Evolutionary conservation across 2,329 filamentous ascomycete genomes (phyloP).

Genomic region (Exophiala sp.): DNA sequence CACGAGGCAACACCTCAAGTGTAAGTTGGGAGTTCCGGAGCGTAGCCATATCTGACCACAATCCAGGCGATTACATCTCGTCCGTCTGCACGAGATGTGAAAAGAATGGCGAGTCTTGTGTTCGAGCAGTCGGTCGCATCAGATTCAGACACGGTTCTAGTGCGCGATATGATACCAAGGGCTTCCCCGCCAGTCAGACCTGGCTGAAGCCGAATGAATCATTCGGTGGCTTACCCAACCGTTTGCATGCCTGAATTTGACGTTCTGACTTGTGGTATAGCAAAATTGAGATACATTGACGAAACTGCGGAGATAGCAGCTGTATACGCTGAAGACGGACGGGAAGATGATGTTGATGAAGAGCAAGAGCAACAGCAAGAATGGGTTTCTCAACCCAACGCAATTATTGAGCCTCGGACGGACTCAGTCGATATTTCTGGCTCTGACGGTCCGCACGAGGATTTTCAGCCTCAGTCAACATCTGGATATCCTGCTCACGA

Average conservation of each 20-base stretch:
- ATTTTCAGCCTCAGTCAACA: background rate
- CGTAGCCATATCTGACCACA: background rate
- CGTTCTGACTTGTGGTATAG: background rate
- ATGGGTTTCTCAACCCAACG: background rate
- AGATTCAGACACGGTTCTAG: slow-evolving; percentile 35
- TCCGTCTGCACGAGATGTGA: slow-evolving; percentile 14
- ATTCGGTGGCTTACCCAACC: background rate
- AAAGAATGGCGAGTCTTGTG: slow-evolving; percentile 14
- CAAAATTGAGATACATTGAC: slow-evolving; percentile 28
- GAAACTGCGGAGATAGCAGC: slow-evolving; percentile 28
- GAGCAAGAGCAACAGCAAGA: background rate
- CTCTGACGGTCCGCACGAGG: background rate
- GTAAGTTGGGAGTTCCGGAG: background rate
- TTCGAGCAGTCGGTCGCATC: slow-evolving; percentile 10
- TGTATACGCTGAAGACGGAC: slow-evolving; percentile 15
- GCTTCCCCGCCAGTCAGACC: slow-evolving; percentile 33
- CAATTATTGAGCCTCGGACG: background rate
- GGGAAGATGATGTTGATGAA: background rate
- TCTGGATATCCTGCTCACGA: background rate
- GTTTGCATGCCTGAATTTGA: background rate
- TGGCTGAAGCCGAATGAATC: slow-evolving; percentile 33
- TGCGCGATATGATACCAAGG: slow-evolving; percentile 31
- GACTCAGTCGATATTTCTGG: background rate
- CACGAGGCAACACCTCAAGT: slow-evolving; percentile 19
- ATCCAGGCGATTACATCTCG: slow-evolving; percentile 8